Evolutionary conservation across 306 rosid genomes (phyloP), one percentile per base, ranked within the genome.

Genomic region (Cucurbita argyrosperma): DNA sequence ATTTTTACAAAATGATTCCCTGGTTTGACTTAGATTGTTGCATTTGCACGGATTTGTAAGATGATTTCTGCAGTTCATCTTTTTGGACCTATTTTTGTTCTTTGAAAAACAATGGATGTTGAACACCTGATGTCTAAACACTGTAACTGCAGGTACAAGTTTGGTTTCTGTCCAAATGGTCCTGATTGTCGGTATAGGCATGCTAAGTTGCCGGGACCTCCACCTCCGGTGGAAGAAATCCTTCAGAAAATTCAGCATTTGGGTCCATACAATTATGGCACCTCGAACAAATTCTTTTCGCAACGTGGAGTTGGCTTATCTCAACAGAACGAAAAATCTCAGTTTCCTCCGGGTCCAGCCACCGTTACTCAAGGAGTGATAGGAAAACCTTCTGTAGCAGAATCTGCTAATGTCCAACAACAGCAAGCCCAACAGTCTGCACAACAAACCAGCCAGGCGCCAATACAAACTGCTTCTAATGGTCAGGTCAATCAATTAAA

Each of bases 111-210:
- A 15, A 16, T 71, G 61, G 61, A 71, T 51, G 38, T 23, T 71
- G 12, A 18, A 10, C 64, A 53, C 40, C 50, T 72, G 64, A 50
- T 15, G 55, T 46, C 37, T 78, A 58, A 65, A 54, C 77, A 78
- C 38, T 74, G 75, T 75, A 51, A 72, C 79, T 83, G 81, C 87
- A 94, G 99, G 99, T 94, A 89, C 90, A 94, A 91, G 88, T 85
- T 91, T 72, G 99, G 99, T 47, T 94, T 94, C 83, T 94, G 99
- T 80, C 99, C 99, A 73, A 94, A 94, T 82, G 99, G 99, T 71
- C 84, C 99, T 45, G 99, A 94, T 78, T 94, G 99, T 80, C 96
- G 99, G 59, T 94, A 94, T 77, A 89, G 99, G 77, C 99, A 94
- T 76, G 97, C 96, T 14, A 94, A 91, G 81, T 64, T 87, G 76